These are phyloP conservation scores for Peniophora sp. DNA, from an alignment of 1,284 basidiomycete genomes.

Conservation along the genomic window DNA sequence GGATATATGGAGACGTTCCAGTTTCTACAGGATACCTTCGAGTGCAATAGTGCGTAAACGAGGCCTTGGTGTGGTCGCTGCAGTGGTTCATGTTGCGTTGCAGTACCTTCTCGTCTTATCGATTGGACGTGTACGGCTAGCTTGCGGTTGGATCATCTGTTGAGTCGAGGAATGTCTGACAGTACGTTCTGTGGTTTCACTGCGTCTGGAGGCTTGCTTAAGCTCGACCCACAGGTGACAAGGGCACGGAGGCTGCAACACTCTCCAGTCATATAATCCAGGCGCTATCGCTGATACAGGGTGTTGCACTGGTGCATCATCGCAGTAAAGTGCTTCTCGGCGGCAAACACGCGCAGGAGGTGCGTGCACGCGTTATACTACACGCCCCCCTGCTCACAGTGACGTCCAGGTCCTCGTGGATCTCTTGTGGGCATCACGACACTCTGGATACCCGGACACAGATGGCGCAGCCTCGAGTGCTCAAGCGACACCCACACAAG, in stretches of 20 bases:
- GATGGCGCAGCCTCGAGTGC: slow-evolving; percentile 19
- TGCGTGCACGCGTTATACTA: slow-evolving; percentile 22
- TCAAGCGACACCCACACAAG: slow-evolving; percentile 18
- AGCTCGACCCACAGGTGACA: slow-evolving; percentile 24
- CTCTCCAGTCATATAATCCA: slow-evolving; percentile 45
- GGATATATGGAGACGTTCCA: slow-evolving; percentile 43
- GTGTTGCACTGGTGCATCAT: slow-evolving; percentile 65
- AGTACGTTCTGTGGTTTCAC: slow-evolving; percentile 10
- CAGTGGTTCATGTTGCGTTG: neutral
- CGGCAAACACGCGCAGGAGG: slow-evolving; percentile 65
- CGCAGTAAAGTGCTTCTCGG: slow-evolving; percentile 66
- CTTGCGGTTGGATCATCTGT: slow-evolving; percentile 14
- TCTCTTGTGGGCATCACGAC: slow-evolving; percentile 62
- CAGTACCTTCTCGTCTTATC: slow-evolving; percentile 56
- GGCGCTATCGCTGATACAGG: slow-evolving; percentile 68
- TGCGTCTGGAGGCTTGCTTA: neutral
- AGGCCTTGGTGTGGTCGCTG: neutral
- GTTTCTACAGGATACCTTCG: slow-evolving; percentile 63
- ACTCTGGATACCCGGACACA: slow-evolving; percentile 22
- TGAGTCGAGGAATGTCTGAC: slow-evolving; percentile 18
- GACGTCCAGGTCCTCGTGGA: slow-evolving; percentile 50
- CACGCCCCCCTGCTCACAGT: neutral
- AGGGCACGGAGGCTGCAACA: slow-evolving; percentile 32
- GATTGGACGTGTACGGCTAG: slow-evolving; percentile 33
- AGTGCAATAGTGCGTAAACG: slow-evolving; percentile 62